A percentile compares a stretch with the other conserved stretches of the same genome.
Conservation (phyloP, 2,329 filamentous ascomycete species). For the Monilinia polystroma region DNA sequence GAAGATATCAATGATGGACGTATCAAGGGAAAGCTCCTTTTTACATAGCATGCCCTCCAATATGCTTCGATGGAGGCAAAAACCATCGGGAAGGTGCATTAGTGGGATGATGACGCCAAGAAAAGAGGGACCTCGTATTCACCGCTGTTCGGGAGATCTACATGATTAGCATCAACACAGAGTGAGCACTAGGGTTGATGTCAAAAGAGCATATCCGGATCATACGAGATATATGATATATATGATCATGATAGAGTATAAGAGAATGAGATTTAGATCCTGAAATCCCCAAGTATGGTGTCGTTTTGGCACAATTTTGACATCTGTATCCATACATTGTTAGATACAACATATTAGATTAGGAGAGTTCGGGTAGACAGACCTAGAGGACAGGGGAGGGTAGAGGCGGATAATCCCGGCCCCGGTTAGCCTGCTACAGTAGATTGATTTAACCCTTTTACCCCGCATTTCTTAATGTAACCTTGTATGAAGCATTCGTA, state of each 20-base stretch:
- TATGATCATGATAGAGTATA: background rate
- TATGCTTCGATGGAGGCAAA: background rate
- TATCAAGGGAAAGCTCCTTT: background rate
- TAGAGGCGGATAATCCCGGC: background rate
- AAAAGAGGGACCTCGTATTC: conserved; percentile 17
- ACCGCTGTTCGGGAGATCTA: conserved; percentile 3
- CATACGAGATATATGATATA: background rate
- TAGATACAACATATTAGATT: too few relatives aligned
- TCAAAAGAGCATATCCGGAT: background rate
- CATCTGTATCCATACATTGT: too few relatives aligned
- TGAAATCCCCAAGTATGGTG: background rate
- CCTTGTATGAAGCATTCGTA: conserved; percentile 8
- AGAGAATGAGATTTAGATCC: background rate
- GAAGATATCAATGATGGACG: background rate
- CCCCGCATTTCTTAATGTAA: conserved; percentile 9
- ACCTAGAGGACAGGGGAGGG: background rate
- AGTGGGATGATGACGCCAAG: conserved; percentile 9
- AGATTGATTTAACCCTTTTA: background rate
- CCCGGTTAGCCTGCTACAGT: background rate
- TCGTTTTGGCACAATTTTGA: too few relatives aligned
- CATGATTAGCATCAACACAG: background rate
- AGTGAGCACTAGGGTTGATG: background rate
- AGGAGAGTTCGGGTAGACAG: background rate
- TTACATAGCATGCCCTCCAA: background rate
- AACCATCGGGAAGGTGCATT: conserved; percentile 9